These are phyloP conservation scores for Hymenoscyphus occultus DNA, from an alignment of 2,329 filamentous ascomycete species.

Conservation along the genomic window DNA sequence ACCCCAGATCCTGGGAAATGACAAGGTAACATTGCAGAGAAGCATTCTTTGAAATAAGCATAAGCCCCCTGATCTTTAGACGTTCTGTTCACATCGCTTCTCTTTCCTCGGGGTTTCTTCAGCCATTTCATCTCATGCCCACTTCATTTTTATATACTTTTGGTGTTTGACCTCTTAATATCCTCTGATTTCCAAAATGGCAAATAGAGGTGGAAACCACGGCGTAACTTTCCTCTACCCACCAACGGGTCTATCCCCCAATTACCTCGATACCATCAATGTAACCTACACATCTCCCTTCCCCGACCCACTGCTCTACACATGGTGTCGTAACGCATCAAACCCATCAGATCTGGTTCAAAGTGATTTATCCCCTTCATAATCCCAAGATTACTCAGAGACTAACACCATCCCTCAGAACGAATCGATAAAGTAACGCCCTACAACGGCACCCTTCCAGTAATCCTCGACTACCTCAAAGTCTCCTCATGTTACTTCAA, in stretches of 20 bases:
- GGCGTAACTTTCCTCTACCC: conserved; percentile 26
- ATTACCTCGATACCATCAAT: conserved; percentile 26
- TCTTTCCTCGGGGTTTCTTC: too few species aligned
- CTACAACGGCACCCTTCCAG: conserved; percentile 19
- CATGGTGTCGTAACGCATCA: conserved; percentile 18
- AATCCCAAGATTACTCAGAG: not conserved
- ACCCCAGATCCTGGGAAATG: too few species aligned
- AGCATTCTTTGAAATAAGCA: too few species aligned
- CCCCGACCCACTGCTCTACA: conserved; percentile 19
- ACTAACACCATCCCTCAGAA: conserved; percentile 6
- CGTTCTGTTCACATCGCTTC: too few species aligned
- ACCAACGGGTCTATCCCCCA: conserved; percentile 17
- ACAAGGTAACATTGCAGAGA: too few species aligned
- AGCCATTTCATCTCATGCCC: too few species aligned
- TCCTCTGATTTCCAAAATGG: not conserved
- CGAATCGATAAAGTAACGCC: conserved; percentile 13
- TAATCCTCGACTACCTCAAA: conserved; percentile 19
- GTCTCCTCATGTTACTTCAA: conserved; percentile 24
- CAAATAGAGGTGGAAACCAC: conserved; percentile 4
- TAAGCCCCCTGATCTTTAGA: too few species aligned
- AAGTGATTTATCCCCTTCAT: not conserved
- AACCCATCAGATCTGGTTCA: not conserved
- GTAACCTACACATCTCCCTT: conserved; percentile 25
- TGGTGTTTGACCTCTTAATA: not conserved
- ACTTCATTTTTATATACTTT: not conserved